phyloP scores from a whole-genome alignment of 352 stramenopile species.

The Globisporangium recalcitrans region DNA sequence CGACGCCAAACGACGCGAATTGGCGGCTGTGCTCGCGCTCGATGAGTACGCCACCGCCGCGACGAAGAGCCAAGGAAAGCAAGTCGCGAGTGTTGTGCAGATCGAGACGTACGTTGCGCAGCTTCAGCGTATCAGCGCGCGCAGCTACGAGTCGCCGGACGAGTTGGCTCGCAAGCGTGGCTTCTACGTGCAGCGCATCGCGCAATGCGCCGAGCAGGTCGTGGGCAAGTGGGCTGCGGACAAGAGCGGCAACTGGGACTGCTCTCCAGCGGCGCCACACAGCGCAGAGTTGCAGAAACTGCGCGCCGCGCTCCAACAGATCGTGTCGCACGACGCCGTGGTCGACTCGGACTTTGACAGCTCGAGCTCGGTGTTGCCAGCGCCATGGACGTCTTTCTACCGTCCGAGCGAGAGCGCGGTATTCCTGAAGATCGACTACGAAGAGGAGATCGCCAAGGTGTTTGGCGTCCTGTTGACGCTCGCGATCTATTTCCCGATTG shows the following conservation, averaged over 20 bases:
- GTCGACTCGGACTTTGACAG: neutral
- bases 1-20: conserved; percentile 16
- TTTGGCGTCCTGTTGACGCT: conserved; percentile 41
- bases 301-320: conserved; percentile 33
- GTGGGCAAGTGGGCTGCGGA: conserved; percentile 15
- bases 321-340: conserved; percentile 36
- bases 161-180: conserved; percentile 35
- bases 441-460: conserved; percentile 44
- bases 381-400: conserved; percentile 56
- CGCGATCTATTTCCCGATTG: conserved; percentile 48
- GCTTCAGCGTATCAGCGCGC: conserved; percentile 34
- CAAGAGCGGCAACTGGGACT: conserved; percentile 32
- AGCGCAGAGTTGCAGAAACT: conserved; percentile 32
- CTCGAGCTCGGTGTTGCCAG: conserved; percentile 4
- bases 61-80: conserved; percentile 11
- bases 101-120: conserved; percentile 24
- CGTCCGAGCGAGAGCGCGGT: conserved; percentile 28
- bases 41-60: conserved; percentile 20
- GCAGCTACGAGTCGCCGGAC: conserved; percentile 29
- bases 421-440: conserved; percentile 27
- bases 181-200: conserved; percentile 30
- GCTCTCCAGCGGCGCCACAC: conserved; percentile 11
- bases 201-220: conserved; percentile 11
- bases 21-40: conserved; percentile 37
- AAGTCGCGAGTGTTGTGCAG: neutral